phyloP scores from a whole-genome alignment of 768 basidiomycete genomes.

The Pholiota microspora region DNA sequence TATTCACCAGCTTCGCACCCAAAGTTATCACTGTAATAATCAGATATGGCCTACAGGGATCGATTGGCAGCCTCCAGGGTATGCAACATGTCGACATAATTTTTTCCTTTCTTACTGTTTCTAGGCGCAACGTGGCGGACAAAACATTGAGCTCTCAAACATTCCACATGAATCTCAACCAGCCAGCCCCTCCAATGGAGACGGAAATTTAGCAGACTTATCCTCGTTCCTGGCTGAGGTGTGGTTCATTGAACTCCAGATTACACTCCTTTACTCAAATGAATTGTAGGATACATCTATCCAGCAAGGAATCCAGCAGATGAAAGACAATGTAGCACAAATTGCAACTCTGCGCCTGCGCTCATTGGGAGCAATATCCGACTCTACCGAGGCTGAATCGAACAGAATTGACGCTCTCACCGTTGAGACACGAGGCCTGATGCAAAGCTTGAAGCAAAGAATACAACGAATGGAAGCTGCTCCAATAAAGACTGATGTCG shows the following conservation, averaged over 20 bases:
- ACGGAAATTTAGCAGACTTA: conserved; percentile 18
- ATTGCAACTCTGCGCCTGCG: conserved; percentile 38
- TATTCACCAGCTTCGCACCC: background rate
- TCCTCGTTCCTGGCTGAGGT: conserved; percentile 37
- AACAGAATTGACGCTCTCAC: conserved; percentile 55
- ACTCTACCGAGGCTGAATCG: conserved; percentile 25
- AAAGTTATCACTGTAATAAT: background rate
- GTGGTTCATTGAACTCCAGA: conserved; percentile 4
- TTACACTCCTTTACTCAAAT: background rate
- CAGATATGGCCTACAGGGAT: conserved; percentile 32
- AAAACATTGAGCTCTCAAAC: conserved; percentile 31
- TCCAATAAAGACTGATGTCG: conserved; percentile 28
- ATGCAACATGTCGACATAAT: conserved; percentile 1
- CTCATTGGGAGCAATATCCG: conserved; percentile 34
- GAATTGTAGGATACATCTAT: conserved; percentile 36
- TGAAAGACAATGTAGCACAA: conserved; percentile 35
- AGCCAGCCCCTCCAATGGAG: conserved; percentile 17
- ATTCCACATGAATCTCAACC: conserved; percentile 15
- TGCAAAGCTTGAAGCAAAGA: conserved; percentile 54
- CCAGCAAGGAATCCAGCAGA: conserved; percentile 37
- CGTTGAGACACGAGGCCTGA: conserved; percentile 57
- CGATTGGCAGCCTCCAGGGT: conserved; percentile 38
- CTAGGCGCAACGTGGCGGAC: conserved; percentile 33
- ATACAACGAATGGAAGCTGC: conserved; percentile 52
- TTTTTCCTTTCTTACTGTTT: conserved; percentile 2